Conservation (phyloP, 139 green algal species). For the Haematococcus lacustris region DNA sequence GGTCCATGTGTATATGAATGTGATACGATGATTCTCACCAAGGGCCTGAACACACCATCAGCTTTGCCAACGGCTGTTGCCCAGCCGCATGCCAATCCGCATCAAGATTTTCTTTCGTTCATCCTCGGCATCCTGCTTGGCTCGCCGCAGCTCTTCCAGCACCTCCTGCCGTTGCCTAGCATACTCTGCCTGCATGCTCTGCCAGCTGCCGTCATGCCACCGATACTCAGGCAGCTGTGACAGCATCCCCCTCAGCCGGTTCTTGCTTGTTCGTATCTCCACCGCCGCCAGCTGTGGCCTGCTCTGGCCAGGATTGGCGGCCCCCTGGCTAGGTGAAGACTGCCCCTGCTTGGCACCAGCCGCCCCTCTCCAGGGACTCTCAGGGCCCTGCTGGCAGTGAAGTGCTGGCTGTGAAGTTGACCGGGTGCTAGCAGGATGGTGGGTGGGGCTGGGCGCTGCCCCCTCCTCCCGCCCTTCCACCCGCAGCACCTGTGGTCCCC, state of each 20-base stretch:
- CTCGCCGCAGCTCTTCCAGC: constrained; percentile 22
- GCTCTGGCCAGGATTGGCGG: neutral
- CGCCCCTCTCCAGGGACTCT: neutral
- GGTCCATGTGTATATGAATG: too few relatives aligned
- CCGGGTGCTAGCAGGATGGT: too few relatives aligned
- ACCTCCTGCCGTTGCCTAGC: constrained; percentile 18
- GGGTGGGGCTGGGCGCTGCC: too few relatives aligned
- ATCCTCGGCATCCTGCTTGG: constrained; percentile 31
- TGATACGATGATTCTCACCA: too few relatives aligned
- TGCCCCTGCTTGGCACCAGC: too few relatives aligned
- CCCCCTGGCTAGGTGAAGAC: neutral
- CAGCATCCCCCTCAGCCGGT: neutral
- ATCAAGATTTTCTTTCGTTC: constrained; percentile 24
- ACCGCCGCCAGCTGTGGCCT: neutral
- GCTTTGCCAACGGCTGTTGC: constrained; percentile 11
- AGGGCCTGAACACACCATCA: too few relatives aligned
- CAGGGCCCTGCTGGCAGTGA: neutral
- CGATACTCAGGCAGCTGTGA: too few relatives aligned
- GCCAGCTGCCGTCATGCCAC: too few relatives aligned
- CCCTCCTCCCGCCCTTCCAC: too few relatives aligned
- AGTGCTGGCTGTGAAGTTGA: neutral
- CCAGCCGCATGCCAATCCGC: constrained; percentile 19
- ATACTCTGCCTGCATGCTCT: constrained; percentile 30
- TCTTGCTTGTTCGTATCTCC: neutral
- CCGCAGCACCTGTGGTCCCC: too few relatives aligned